phyloP scores from a whole-genome alignment of 208 protist species.

The Vickermania ingenoplastis region DNA sequence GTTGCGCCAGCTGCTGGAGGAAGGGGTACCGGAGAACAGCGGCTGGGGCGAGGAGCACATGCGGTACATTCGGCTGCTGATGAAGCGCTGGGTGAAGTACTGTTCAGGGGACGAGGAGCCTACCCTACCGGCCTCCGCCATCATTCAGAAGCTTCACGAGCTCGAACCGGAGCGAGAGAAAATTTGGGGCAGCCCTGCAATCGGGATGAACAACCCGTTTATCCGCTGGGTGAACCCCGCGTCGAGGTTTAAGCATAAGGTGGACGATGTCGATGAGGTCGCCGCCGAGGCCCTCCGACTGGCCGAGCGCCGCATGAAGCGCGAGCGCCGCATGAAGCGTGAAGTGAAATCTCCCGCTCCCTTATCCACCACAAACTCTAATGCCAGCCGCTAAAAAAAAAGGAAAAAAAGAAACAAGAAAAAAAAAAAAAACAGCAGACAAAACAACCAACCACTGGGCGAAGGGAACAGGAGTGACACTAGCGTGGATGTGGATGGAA shows the following conservation, averaged over 20 bases:
- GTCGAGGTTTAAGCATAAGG: neutral
- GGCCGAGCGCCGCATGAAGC: no score
- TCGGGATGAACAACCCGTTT: constrained; percentile 2
- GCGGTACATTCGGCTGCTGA: constrained; percentile 7
- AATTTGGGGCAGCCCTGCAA: constrained; percentile 6
- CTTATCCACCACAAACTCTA: no score
- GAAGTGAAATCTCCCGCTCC: no score
- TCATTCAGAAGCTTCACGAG: constrained; percentile 3
- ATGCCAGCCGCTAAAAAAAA: no score
- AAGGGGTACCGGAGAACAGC: constrained; percentile 1
- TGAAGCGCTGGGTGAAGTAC: constrained; percentile 2
- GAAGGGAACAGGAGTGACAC: no score
- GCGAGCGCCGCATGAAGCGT: no score
- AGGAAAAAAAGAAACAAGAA: no score
- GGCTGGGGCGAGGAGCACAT: constrained; percentile 8
- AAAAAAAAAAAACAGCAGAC: no score
- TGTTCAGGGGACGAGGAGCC: constrained; percentile 3
- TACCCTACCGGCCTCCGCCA: neutral
- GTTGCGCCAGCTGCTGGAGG: neutral
- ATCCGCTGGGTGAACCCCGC: constrained; percentile 4
- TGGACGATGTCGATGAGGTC: neutral
- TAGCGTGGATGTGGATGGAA: no score
- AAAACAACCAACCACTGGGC: no score
- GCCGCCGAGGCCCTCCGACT: neutral
- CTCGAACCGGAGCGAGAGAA: constrained; percentile 8